These are phyloP conservation scores for Backusella liffmaniae DNA, from an alignment of 192 early-diverging fungal species.

Conservation along the genomic window DNA sequence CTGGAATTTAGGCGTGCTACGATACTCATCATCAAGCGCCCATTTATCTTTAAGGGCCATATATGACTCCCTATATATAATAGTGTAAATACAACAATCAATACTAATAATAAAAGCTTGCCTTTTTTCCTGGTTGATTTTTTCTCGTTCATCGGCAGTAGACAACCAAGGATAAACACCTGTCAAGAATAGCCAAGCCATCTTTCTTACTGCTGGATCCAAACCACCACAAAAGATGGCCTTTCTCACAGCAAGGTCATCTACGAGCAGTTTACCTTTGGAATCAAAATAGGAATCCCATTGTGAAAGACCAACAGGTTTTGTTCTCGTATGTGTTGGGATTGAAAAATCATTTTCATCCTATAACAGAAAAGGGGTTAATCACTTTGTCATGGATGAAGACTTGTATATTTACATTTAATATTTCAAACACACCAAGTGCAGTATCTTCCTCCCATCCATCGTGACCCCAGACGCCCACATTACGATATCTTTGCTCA, in stretches of 20 bases:
- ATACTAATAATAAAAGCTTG: not conserved
- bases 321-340: constrained; percentile 47
- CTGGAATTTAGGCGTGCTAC: constrained; percentile 54
- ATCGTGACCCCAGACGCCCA: constrained; percentile 36
- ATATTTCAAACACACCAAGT: constrained; percentile 42
- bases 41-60: constrained; percentile 63
- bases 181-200: constrained; percentile 91
- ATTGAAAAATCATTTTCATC: constrained; percentile 43
- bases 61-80: constrained; percentile 54
- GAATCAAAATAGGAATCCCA: constrained; percentile 74
- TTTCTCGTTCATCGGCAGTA: constrained; percentile 67
- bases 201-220: constrained; percentile 71
- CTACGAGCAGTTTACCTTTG: constrained; percentile 45
- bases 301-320: constrained; percentile 58
- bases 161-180: constrained; percentile 83
- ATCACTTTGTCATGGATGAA: not conserved
- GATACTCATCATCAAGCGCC: constrained; percentile 57
- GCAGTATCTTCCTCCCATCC: constrained; percentile 43
- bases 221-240: constrained; percentile 77
- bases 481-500: constrained; percentile 29
- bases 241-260: constrained; percentile 50
- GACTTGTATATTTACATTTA: constrained; percentile 34
- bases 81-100: not conserved
- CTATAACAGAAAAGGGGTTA: constrained; percentile 19
- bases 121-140: constrained; percentile 50